These are phyloP conservation scores for Triangularia setosa DNA, from an alignment of 2,329 filamentous ascomycete species.

Conservation along the genomic window DNA sequence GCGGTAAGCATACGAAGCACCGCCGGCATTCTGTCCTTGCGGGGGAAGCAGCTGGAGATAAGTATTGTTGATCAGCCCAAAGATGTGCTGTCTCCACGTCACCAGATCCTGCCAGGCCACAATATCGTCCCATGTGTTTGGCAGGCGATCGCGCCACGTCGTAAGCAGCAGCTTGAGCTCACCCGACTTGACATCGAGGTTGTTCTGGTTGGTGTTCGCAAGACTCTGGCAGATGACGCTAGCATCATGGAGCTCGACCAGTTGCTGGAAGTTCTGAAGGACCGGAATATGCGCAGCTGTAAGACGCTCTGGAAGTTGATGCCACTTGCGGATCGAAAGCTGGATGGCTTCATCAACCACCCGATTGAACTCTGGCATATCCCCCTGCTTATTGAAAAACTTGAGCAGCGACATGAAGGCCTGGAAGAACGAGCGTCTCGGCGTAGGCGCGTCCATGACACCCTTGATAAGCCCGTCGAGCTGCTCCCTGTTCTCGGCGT, in stretches of 20 bases:
- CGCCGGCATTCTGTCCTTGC: constrained; percentile 75
- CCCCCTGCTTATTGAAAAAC: constrained; percentile 84
- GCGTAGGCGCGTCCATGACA: constrained; percentile 94
- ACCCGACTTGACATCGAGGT: constrained; percentile 89
- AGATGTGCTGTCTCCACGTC: constrained; percentile 99
- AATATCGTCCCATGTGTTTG: constrained; percentile 99
- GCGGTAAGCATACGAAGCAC: constrained; percentile 91
- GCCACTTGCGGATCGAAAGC: constrained; percentile 95
- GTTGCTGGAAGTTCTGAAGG: constrained; percentile 93
- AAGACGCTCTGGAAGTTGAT: constrained; percentile 89
- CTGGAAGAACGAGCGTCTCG: constrained; percentile 92
- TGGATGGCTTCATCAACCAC: constrained; percentile 97
- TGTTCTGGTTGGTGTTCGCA: constrained; percentile 74
- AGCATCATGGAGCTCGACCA: constrained; percentile 95
- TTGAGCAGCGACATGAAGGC: constrained; percentile 97
- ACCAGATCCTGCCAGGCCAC: constrained; percentile 98
- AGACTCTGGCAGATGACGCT: constrained; percentile 94
- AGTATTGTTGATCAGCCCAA: constrained; percentile 91
- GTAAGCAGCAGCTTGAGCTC: constrained; percentile 91
- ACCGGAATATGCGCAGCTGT: constrained; percentile 95
- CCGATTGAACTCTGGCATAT: constrained; percentile 74
- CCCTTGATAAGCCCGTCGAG: constrained; percentile 93
- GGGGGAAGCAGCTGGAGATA: constrained; percentile 82
- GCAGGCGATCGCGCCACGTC: constrained; percentile 91
- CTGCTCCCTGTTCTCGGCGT: constrained; percentile 78